Evolutionary conservation across 768 basidiomycete species (phyloP).

Genomic region (Boletus speciosus): DNA sequence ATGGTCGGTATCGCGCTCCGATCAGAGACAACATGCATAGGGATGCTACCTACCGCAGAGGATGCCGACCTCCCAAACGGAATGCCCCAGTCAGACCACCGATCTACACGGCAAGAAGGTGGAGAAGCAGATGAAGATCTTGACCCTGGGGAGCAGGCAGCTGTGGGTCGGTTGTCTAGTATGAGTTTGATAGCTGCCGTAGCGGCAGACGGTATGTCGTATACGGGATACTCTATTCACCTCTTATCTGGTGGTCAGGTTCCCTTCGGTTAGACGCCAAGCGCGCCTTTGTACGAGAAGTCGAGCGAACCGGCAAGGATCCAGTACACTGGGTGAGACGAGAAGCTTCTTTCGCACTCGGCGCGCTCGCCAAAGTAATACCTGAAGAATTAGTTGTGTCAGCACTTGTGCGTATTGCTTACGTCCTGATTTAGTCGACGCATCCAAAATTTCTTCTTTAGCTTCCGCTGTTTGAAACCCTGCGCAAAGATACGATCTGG

Average conservation of each 20-base stretch:
- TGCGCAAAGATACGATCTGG: conserved; percentile 67
- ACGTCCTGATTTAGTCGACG: neutral
- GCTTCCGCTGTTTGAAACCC: conserved; percentile 76
- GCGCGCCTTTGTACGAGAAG: conserved; percentile 66
- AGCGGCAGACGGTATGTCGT: conserved; percentile 64
- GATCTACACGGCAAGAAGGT: conserved; percentile 12
- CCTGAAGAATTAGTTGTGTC: conserved; percentile 66
- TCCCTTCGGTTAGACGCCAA: conserved; percentile 54
- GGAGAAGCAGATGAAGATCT: conserved; percentile 38
- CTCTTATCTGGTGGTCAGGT: conserved; percentile 36
- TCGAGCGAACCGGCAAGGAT: conserved; percentile 64
- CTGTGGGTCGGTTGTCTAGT: conserved; percentile 81
- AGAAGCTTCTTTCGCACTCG: conserved; percentile 86
- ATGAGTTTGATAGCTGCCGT: conserved; percentile 93
- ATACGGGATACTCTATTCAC: conserved; percentile 4
- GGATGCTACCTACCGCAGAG: conserved; percentile 4
- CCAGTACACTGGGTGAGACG: conserved; percentile 74
- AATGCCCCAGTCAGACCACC: conserved; percentile 15
- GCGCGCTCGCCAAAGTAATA: conserved; percentile 83
- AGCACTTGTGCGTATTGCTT: conserved; percentile 50
- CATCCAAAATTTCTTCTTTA: conserved; percentile 30
- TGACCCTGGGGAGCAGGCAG: conserved; percentile 62
- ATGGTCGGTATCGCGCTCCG: conserved; percentile 13
- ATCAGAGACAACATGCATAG: conserved; percentile 12
- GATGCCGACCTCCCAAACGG: conserved; percentile 14